phyloP scores from a whole-genome alignment of 73 alveolate genomes.

The Uronychia setigera region DNA sequence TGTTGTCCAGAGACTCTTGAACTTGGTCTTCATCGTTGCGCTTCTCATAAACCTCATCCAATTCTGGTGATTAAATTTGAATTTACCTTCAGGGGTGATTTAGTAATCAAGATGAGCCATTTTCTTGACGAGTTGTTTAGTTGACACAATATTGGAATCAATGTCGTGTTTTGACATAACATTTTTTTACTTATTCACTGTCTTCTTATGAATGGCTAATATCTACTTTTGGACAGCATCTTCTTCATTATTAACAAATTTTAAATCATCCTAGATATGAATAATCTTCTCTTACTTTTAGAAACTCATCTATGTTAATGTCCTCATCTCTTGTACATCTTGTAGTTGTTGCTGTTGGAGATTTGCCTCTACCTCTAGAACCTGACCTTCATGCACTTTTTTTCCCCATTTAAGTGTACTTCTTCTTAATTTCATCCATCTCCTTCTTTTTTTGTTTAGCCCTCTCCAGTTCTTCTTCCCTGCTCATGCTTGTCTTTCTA shows the following conservation, averaged over 20 bases:
- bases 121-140: slow-evolving; percentile 20
- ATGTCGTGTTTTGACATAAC: slow-evolving; percentile 22
- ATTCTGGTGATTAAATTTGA: no score
- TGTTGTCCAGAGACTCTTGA: neutral
- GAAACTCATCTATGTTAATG: slow-evolving; percentile 37
- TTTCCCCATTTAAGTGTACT: neutral
- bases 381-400: neutral
- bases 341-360: slow-evolving; percentile 14
- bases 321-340: slow-evolving; percentile 54
- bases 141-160: slow-evolving; percentile 22
- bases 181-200: slow-evolving; percentile 29
- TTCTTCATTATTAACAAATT: slow-evolving; percentile 29
- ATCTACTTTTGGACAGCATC: slow-evolving; percentile 24
- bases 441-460: neutral
- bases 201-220: slow-evolving; percentile 17
- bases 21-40: neutral
- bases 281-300: no score
- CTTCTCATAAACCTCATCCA: neutral
- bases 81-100: neutral
- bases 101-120: neutral
- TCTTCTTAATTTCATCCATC: neutral
- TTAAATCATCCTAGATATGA: no score
- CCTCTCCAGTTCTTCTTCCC: neutral
- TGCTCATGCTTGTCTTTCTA: neutral
- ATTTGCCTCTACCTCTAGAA: neutral